phyloP scores from a whole-genome alignment of 306 rosid species.

The Acacia acuminata region DNA sequence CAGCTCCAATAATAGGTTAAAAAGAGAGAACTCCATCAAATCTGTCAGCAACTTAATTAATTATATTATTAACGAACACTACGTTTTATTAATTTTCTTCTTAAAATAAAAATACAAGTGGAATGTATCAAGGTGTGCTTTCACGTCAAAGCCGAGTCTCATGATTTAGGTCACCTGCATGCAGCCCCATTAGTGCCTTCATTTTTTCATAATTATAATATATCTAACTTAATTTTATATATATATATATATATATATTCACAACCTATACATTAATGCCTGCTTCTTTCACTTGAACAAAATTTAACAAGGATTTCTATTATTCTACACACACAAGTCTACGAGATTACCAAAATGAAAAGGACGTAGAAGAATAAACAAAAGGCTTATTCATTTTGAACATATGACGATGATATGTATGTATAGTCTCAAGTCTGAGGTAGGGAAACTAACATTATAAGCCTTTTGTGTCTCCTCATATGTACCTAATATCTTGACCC shows the following conservation, averaged over 20 bases:
- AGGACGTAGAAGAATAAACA: constrained; percentile 26
- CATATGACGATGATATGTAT: not conserved
- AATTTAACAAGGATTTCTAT: not conserved
- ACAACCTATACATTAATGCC: constrained; percentile 7
- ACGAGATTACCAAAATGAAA: constrained; percentile 50
- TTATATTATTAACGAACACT: not conserved
- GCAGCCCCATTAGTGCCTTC: constrained; percentile 36
- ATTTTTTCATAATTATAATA: too few relatives aligned
- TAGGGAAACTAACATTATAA: constrained; percentile 71
- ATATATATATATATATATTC: too few relatives aligned
- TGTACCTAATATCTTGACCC: constrained; percentile 70
- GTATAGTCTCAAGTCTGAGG: constrained; percentile 50
- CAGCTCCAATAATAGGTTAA: too few relatives aligned
- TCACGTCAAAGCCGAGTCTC: constrained; percentile 29
- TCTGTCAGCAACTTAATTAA: too few relatives aligned
- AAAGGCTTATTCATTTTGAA: not conserved
- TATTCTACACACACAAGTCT: not conserved
- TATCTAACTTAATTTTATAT: too few relatives aligned
- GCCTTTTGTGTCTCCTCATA: constrained; percentile 37
- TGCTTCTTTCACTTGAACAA: not conserved
- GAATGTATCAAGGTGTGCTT: constrained; percentile 38
- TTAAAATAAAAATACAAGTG: constrained; percentile 15
- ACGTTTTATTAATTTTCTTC: not conserved
- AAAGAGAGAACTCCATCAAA: not conserved
- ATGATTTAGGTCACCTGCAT: constrained; percentile 56